Evolutionary conservation across 1,284 basidiomycete genomes (phyloP), one percentile per base, ranked within the genome.

Genomic region (Polyporus tsugae): DNA sequence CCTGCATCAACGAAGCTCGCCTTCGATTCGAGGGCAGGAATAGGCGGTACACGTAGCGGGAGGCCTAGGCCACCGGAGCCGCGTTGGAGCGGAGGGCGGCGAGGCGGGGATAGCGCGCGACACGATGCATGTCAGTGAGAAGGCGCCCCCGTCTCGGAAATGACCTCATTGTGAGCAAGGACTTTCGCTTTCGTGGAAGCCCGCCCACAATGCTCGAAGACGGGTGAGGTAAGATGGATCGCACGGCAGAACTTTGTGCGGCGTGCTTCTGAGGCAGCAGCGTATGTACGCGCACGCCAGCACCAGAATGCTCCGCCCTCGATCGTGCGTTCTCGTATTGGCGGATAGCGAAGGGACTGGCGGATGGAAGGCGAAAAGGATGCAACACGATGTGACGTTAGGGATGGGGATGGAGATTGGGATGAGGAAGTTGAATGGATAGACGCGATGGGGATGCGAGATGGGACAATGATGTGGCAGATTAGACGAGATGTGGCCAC

Each of bases 31-130:
- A 55, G 68, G 62, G 71, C 64, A 66, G 63, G 65, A 57, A 57
- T 69, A 72, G 60, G 66, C 71, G 68, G 59, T 65, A 72, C 68
- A 68, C 71, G 66, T 68, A 72, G 64, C 49, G 61, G 64, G 53
- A 63, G 65, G 68, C 39, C 71, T 65, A 72, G 71, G 39, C 71
- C 71, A 19, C 66, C 68, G 68, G 68, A 29, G 33, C 64, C 68
- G 68, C 59, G 60, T 57, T 64, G 62, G 62, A 66, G 67, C 65
- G 63, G 62, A 61, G 41, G 67, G 66, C 65, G 62, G 68, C 60
- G 61, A 46, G 63, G 65, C 41, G 62, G 64, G 38, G 46, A 63
- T 60, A 64, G 60, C 42, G 70, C 68, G 64, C 68, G 60, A n/a
- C 35, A 29, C 38, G 38, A 6, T 25, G 58, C 36, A 9, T 38